phyloP scores from a whole-genome alignment of 495 filamentous ascomycete genomes.

The Emericellopsis terricola region DNA sequence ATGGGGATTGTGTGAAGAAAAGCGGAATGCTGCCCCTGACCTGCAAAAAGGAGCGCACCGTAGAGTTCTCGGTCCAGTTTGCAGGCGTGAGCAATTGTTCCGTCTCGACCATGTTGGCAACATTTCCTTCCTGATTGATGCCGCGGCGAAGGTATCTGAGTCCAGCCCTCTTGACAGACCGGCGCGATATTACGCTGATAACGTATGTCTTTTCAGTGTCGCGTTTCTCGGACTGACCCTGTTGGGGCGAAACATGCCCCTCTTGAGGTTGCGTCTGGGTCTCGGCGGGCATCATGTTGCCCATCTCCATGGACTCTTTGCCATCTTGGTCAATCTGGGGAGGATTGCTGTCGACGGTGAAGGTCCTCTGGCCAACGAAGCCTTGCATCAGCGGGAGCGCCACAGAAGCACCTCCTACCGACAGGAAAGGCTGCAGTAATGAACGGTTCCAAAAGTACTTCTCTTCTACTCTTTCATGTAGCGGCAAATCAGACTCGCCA shows the following conservation, averaged over 20 bases:
- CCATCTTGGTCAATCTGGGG: conserved; percentile 21
- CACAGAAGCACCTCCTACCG: conserved; percentile 43
- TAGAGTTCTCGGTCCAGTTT: conserved; percentile 39
- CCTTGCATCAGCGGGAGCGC: conserved; percentile 82
- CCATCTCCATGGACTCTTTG: conserved; percentile 24
- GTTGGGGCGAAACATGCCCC: neutral
- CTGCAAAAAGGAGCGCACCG: conserved; percentile 69
- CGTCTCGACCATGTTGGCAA: conserved; percentile 84
- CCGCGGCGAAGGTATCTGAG: conserved; percentile 84
- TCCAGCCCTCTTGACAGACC: conserved; percentile 69
- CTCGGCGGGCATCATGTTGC: conserved; percentile 9
- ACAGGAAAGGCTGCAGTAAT: conserved; percentile 55
- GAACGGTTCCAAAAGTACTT: conserved; percentile 83
- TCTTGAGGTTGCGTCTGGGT: conserved; percentile 4
- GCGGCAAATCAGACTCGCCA: conserved; percentile 27
- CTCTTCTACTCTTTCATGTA: conserved; percentile 58
- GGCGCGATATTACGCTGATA: conserved; percentile 72
- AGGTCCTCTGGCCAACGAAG: conserved; percentile 77
- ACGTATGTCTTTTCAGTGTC: conserved; percentile 36
- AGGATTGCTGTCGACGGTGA: conserved; percentile 38
- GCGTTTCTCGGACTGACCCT: conserved; percentile 9
- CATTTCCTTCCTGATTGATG: conserved; percentile 69
- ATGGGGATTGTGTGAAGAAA: conserved; percentile 86
- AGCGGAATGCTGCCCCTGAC: conserved; percentile 75
- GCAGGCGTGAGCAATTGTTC: conserved; percentile 71